A percentile compares a stretch with the other conserved stretches of the same genome.
Evolutionary conservation across 2,329 filamentous ascomycete species (phyloP).

Genomic region (Colletotrichum orchidophilum): DNA sequence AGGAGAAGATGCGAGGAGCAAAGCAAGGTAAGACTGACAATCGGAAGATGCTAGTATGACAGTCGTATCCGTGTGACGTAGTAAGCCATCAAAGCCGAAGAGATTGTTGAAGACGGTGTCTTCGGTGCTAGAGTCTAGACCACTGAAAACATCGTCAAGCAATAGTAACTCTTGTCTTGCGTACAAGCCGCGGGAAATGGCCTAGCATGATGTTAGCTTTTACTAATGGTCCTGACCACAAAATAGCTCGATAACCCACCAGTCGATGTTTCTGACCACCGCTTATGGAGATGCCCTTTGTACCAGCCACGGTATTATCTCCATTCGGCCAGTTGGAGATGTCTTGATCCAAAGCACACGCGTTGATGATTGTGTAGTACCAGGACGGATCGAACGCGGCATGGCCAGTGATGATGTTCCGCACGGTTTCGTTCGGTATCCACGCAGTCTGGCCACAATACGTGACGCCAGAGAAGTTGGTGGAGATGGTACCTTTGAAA

Average conservation of each 20-base stretch:
- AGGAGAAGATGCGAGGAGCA: rapidly evolving
- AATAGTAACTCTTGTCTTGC: slow-evolving; percentile 38
- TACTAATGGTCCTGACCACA: rapidly evolving
- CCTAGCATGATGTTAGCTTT: slow-evolving; percentile 13
- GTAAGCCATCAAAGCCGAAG: slow-evolving; percentile 37
- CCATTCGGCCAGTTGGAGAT: slow-evolving; percentile 41
- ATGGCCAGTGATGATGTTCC: slow-evolving; percentile 45
- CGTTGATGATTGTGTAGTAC: slow-evolving; percentile 44
- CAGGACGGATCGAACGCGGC: slow-evolving; percentile 40
- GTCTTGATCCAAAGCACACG: slow-evolving; percentile 46
- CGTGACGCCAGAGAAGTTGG: slow-evolving; percentile 35
- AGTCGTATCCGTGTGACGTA: slow-evolving; percentile 36
- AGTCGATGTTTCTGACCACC: slow-evolving; percentile 49
- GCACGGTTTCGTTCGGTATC: slow-evolving; percentile 42
- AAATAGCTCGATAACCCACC: not conserved
- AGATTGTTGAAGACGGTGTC: slow-evolving; percentile 38
- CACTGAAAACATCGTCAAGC: slow-evolving; percentile 46
- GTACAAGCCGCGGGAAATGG: slow-evolving; percentile 43
- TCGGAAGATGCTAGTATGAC: slow-evolving; percentile 32
- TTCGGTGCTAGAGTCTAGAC: slow-evolving; percentile 41
- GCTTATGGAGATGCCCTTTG: slow-evolving; percentile 47
- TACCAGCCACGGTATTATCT: slow-evolving; percentile 46
- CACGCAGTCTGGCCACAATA: slow-evolving; percentile 42
- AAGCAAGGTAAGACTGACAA: not conserved
- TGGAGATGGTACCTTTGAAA: slow-evolving; percentile 31